A percentile compares a stretch with the other conserved stretches of the same genome.
Evolutionary conservation across 2,329 filamentous ascomycete species (phyloP).

Genomic region (Xylariomycetidae sp.): DNA sequence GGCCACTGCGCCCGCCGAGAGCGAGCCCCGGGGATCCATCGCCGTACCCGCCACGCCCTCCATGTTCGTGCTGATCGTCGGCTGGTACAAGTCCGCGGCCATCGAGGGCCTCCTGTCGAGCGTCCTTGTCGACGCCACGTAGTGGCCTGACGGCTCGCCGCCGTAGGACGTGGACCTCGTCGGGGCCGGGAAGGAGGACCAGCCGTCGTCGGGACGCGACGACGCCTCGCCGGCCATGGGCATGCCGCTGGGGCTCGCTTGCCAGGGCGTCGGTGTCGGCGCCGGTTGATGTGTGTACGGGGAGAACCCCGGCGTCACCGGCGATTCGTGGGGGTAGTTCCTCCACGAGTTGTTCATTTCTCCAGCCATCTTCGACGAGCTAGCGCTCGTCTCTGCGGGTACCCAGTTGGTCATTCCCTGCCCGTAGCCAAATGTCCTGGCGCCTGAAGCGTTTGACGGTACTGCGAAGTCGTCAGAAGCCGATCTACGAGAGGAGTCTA

Average conservation of each 20-base stretch:
- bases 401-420: slow-evolving; percentile 40
- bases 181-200: slow-evolving; percentile 37
- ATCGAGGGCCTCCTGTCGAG: slow-evolving; percentile 41
- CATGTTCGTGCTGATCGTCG: slow-evolving; percentile 17
- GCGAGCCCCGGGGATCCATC: slow-evolving; percentile 29
- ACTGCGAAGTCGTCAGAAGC: slow-evolving; percentile 22
- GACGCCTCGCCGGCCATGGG: slow-evolving; percentile 30
- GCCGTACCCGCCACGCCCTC: slow-evolving; percentile 29
- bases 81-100: slow-evolving; percentile 39
- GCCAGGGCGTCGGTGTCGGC: slow-evolving; percentile 37
- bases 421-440: slow-evolving; percentile 35
- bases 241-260: slow-evolving; percentile 17
- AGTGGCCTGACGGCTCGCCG: slow-evolving; percentile 37
- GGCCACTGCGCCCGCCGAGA: slow-evolving; percentile 35
- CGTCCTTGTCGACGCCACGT: slow-evolving; percentile 31
- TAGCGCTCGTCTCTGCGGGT: slow-evolving; percentile 35
- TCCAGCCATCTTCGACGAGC: slow-evolving; percentile 35
- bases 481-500: not conserved
- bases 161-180: slow-evolving; percentile 46
- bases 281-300: slow-evolving; percentile 41
- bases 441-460: slow-evolving; percentile 27
- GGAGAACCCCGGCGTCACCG: slow-evolving; percentile 46
- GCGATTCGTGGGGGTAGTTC: slow-evolving; percentile 44
- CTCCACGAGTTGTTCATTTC: slow-evolving; percentile 45
- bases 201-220: slow-evolving; percentile 38